A percentile compares a stretch with the other conserved stretches of the same genome.
Conservation (phyloP, 2,329 filamentous ascomycete genomes). For the Colletotrichum sublineola region DNA sequence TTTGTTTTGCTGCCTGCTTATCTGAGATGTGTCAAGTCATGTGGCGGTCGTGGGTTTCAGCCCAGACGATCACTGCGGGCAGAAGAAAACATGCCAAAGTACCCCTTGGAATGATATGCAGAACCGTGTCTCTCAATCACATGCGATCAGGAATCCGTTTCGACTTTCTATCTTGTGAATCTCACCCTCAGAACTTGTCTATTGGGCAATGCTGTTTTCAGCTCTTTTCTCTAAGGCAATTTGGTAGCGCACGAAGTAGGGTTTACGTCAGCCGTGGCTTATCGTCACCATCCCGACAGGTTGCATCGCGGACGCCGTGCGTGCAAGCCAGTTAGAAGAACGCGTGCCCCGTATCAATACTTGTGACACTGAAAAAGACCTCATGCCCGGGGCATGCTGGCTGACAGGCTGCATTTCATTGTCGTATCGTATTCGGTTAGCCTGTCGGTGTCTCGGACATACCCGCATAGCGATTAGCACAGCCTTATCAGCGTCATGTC, state of each 20-base stretch:
- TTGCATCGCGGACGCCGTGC: not conserved
- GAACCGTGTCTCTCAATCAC: not conserved
- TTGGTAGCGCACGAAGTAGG: not conserved
- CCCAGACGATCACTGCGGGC: not conserved
- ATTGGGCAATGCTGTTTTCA: not conserved
- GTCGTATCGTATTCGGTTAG: too few species aligned
- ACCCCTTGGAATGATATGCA: not conserved
- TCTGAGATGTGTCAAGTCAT: not conserved
- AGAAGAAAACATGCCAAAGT: not conserved
- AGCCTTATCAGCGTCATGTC: not conserved
- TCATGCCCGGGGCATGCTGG: not conserved
- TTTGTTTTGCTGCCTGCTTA: not conserved
- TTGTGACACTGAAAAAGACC: not conserved
- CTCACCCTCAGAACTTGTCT: not conserved
- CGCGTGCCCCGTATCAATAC: not conserved
- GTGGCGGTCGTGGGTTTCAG: not conserved
- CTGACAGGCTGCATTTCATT: not conserved
- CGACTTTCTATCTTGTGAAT: not conserved
- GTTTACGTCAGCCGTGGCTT: conserved; percentile 9
- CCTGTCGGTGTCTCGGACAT: not conserved
- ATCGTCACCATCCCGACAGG: not conserved
- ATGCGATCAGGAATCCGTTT: not conserved
- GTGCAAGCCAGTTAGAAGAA: not conserved
- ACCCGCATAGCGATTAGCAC: not conserved
- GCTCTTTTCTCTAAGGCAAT: not conserved